Percentiles rank a stretch among this genome's conserved stretches.
phyloP scores from a whole-genome alignment of 257 asterid genomes.

The Anisodus acutangulus region DNA sequence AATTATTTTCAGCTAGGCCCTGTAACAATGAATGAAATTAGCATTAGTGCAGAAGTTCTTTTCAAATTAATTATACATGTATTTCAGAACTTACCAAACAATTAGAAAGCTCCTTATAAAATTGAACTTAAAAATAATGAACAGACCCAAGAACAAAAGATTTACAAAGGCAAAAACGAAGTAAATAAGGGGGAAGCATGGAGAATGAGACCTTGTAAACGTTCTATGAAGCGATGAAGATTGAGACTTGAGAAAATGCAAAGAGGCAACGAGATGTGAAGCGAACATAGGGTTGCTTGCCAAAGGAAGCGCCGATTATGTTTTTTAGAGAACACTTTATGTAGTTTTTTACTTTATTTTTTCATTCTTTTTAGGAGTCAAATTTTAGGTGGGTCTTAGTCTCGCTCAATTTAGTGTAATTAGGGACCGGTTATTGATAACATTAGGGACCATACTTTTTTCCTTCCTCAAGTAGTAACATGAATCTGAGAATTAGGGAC shows the following conservation, averaged over 20 bases:
- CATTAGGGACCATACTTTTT: neutral
- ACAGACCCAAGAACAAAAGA: too few relatives aligned
- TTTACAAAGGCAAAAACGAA: too few relatives aligned
- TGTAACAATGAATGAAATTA: neutral
- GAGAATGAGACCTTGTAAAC: neutral
- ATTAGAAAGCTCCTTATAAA: too few relatives aligned
- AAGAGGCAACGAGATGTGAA: neutral
- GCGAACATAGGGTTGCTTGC: neutral
- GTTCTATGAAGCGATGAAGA: neutral
- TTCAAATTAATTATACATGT: too few relatives aligned
- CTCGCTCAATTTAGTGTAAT: neutral
- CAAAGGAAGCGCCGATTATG: neutral
- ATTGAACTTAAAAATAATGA: too few relatives aligned
- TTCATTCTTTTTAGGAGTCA: neutral
- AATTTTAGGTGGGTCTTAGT: neutral
- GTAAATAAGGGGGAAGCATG: neutral
- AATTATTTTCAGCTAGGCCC: neutral
- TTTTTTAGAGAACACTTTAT: neutral
- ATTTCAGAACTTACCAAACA: too few relatives aligned
- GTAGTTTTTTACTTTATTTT: too few relatives aligned
- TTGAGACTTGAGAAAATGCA: neutral
- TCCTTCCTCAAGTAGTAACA: neutral
- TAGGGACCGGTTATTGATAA: neutral
- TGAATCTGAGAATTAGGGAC: neutral
- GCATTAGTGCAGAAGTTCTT: too few relatives aligned